Evolutionary conservation across 2,329 filamentous ascomycete genomes (phyloP).

Genomic region (Didymella pomorum): DNA sequence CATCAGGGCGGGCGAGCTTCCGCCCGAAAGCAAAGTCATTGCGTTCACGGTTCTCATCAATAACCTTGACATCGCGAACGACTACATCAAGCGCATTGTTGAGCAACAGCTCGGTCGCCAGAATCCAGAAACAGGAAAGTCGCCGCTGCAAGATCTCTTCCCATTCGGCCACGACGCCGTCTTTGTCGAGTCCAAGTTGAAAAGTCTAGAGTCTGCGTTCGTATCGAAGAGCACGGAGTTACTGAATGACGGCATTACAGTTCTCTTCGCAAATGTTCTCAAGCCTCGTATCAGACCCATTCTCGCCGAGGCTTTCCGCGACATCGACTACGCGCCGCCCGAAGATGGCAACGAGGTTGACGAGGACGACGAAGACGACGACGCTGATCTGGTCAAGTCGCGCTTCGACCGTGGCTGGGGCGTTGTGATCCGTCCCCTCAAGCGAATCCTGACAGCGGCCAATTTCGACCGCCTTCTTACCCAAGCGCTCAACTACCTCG

Average conservation of each 20-base stretch:
- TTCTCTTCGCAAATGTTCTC: slow-evolving; percentile 86
- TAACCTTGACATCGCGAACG: slow-evolving; percentile 89
- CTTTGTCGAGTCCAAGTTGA: slow-evolving; percentile 73
- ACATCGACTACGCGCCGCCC: slow-evolving; percentile 80
- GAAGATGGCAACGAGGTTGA: slow-evolving; percentile 39
- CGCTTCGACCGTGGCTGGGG: slow-evolving; percentile 89
- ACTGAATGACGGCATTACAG: slow-evolving; percentile 81
- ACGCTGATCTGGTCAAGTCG: slow-evolving; percentile 71
- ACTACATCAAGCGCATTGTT: slow-evolving; percentile 90
- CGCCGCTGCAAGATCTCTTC: slow-evolving; percentile 68
- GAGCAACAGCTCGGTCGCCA: slow-evolving; percentile 65
- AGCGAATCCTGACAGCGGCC: slow-evolving; percentile 79
- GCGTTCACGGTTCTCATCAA: slow-evolving; percentile 93
- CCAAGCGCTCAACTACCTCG: slow-evolving; percentile 76
- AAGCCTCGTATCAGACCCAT: slow-evolving; percentile 85
- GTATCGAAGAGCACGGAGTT: slow-evolving; percentile 81
- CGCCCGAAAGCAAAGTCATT: slow-evolving; percentile 87
- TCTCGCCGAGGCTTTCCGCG: slow-evolving; percentile 86
- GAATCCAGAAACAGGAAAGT: slow-evolving; percentile 40
- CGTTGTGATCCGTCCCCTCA: slow-evolving; percentile 81
- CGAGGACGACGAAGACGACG: slow-evolving; percentile 65
- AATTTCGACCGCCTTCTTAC: slow-evolving; percentile 81
- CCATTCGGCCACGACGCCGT: slow-evolving; percentile 79
- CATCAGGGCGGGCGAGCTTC: slow-evolving; percentile 77
- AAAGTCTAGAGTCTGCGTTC: slow-evolving; percentile 75